Base-by-base conservation (phyloP, 2,329 filamentous ascomycete species). In the Alternaria solani region DNA sequence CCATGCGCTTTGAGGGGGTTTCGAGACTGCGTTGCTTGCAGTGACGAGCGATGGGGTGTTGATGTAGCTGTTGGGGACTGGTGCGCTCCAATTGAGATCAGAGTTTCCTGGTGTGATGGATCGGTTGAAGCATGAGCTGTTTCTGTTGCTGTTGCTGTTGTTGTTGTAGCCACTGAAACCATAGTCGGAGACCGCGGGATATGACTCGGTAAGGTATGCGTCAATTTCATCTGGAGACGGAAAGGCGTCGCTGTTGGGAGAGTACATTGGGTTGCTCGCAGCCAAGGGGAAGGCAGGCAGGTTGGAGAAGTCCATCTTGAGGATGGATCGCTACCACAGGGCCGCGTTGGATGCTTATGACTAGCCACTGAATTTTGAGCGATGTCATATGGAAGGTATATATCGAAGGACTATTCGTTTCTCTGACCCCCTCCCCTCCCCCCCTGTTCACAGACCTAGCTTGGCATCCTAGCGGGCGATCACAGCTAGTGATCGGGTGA, bases 191-290 rank as follows among this genome's bases (percentile, higher is more conserved):
- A 57, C 42, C 6, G 47, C 28, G 16, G 53, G 18, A 42, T 60
- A 60, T 2, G 57, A 52, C 36, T 49, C 53, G 20, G 49, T 57
- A 23, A 55, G 53, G 42, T 55, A 42, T n/a, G 47, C 16, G 48
- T 57, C 57, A 28, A 60, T 25, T n/a, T 55, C 36, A 34, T 57
- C 57, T 2, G 57, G 46, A 12, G 53, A 60, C n/a, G 57, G 53
- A 28, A 60, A 60, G 7, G 32, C 30, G 4, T 60, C 57, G 47
- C 57, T 60, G 41, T 52, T 56, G 16, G 57, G 57, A 39, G 57
- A 60, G 26, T 60, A 60, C 18, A 48, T 42, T 7, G 47, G 39
- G 34, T 51, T 43, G 41, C 38, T 43, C n/a, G 57, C 20, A n/a
- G 32, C 39, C 42, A 56, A 4, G 8, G 57, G 26, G 18, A 47